Conservation (phyloP, 73 alveolate genomes). For the Loxodes magnus region DNA sequence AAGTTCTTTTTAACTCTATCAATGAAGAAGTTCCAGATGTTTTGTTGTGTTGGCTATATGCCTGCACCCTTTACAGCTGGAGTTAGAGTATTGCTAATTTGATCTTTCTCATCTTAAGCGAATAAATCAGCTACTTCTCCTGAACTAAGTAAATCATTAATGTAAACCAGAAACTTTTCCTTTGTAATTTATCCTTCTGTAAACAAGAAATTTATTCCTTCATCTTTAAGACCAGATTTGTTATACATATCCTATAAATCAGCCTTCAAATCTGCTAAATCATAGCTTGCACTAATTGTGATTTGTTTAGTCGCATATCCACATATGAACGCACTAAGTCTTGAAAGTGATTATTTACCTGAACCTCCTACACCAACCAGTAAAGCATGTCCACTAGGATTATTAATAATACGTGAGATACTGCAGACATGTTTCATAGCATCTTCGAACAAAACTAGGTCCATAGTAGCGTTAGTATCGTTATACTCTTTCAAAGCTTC, state of each 20-base stretch:
- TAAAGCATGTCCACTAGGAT: slow-evolving; percentile 99
- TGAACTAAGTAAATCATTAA: slow-evolving; percentile 97
- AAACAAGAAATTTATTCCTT: slow-evolving; percentile 97
- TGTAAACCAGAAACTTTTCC: slow-evolving; percentile 96
- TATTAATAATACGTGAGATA: slow-evolving; percentile 87
- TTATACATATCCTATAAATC: slow-evolving; percentile 96
- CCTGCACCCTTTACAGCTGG: slow-evolving; percentile 95
- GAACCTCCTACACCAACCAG: slow-evolving; percentile 99
- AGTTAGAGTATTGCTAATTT: slow-evolving; percentile 50
- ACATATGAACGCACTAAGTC: slow-evolving; percentile 47
- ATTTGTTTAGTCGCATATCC: slow-evolving; percentile 44
- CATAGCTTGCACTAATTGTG: slow-evolving; percentile 90
- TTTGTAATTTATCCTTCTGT: slow-evolving; percentile 99
- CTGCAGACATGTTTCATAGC: slow-evolving; percentile 99
- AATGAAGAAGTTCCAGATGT: slow-evolving; percentile 97
- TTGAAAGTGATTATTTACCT: slow-evolving; percentile 98
- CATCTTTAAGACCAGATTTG: slow-evolving; percentile 92
- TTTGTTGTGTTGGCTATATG: slow-evolving; percentile 88
- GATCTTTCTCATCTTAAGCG: slow-evolving; percentile 98
- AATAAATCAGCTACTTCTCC: slow-evolving; percentile 99
- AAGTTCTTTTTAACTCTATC: slow-evolving; percentile 96
- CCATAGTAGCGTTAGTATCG: slow-evolving; percentile 99
- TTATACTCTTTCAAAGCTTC: slow-evolving; percentile 97
- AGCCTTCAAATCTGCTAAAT: slow-evolving; percentile 91
- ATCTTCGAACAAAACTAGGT: slow-evolving; percentile 98